Base-by-base conservation (phyloP, 2,329 filamentous ascomycete species). In the Lojkania enalia region DNA sequence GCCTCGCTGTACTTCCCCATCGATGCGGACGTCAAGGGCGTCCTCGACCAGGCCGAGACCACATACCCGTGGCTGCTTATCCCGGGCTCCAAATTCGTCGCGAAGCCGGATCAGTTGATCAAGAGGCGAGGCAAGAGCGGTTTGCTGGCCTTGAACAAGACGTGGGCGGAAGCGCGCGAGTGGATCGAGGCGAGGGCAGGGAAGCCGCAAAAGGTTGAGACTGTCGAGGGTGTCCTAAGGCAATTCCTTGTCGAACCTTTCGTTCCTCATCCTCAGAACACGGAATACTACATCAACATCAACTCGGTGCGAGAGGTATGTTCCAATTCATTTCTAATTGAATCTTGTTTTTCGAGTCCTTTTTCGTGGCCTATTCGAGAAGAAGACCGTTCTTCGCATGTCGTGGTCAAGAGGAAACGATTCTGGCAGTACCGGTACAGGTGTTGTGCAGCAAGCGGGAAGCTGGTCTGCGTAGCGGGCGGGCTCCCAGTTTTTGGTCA, bases 221-320 rank as follows among this genome's bases (percentile, higher is more conserved):
- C 88, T 63, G 86, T 90, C 60, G 83, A 87, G 55, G 94, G 94
- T 72, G 83, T 88, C 55, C 82, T 99, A 71, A 86, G 91, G 73
- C 88, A 95, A 67, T 99, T 99, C 82, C 81, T 99, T 57, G 91
- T 99, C 61, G 94, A 99, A 84, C 94, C 94, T 40, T 97, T 99
- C 70, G 91, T 97, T 53, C 94, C 92, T 66, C 94, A 99, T 77
- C 87, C 91, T 56, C 83, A 90, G 65, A 87, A 90, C 73, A 96
- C 92, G 56, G 94, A 99, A 77, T 97, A 97, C 81, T 99, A 99
- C 79, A 96, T 99, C 81, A 96, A 96, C 85, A 99, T 99, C 81
- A 94, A 96, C 84, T 97, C 94, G 54, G 91, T 96, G 69, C 88
- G 94, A 81, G 94, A 97, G 86, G 94, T 97, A 85, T 85, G 90